These are phyloP conservation scores for Delitschia confertaspora DNA, from an alignment of 495 filamentous ascomycete genomes.

Conservation along the genomic window DNA sequence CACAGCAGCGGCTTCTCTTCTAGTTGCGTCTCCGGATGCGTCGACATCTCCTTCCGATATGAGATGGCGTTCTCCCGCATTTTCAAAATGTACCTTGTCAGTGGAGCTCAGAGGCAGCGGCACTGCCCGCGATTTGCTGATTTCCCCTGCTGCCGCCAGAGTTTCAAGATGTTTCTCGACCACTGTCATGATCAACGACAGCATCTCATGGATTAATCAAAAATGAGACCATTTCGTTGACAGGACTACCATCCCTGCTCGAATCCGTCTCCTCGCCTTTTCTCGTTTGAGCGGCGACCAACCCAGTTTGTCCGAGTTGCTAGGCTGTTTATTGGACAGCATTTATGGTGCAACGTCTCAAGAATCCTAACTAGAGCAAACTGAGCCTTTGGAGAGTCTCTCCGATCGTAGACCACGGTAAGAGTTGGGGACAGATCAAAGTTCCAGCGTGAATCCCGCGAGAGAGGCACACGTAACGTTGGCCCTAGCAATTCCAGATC, in stretches of 20 bases:
- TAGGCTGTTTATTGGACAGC: conserved; percentile 5
- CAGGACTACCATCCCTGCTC: conserved; percentile 18
- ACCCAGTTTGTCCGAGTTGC: not conserved
- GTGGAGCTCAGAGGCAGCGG: too few species aligned
- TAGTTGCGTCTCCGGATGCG: conserved; percentile 20
- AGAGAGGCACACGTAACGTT: conserved; percentile 17
- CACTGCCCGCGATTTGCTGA: too few species aligned
- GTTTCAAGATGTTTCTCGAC: conserved; percentile 25
- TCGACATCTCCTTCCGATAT: conserved; percentile 14
- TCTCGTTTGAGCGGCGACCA: conserved; percentile 3
- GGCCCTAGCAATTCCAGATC: conserved; percentile 15
- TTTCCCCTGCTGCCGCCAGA: too few species aligned
- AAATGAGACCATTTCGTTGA: too few species aligned
- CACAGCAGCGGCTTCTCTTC: conserved; percentile 13
- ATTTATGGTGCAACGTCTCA: conserved; percentile 3
- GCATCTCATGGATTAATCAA: conserved; percentile 3
- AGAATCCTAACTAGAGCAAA: conserved; percentile 3
- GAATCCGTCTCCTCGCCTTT: conserved; percentile 7
- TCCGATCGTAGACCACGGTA: conserved; percentile 1
- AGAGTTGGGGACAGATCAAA: too few species aligned
- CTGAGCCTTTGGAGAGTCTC: conserved; percentile 2
- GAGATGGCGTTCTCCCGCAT: conserved; percentile 4
- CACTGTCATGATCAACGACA: conserved; percentile 12
- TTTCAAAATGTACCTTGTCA: too few species aligned
- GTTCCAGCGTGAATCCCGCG: conserved; percentile 9